A percentile compares a stretch with the other conserved stretches of the same genome.
phyloP scores from a whole-genome alignment of 768 basidiomycete species.

The Tricholoma matsutake region DNA sequence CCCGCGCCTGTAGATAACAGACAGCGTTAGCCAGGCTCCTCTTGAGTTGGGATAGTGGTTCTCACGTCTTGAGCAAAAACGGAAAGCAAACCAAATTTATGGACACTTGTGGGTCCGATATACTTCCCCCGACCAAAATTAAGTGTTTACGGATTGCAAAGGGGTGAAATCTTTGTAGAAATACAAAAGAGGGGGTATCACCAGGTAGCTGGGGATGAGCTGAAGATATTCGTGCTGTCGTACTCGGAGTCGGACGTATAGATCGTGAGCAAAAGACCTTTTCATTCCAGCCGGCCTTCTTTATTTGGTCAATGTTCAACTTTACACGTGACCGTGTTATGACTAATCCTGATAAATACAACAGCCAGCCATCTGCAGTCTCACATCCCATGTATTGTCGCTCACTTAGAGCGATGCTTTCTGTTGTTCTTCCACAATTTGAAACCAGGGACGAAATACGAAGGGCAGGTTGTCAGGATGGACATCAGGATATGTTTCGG shows the following conservation, averaged over 20 bases:
- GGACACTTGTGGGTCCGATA: constrained; percentile 54
- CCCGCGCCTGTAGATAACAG: constrained; percentile 52
- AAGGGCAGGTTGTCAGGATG: constrained; percentile 57
- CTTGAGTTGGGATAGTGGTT: constrained; percentile 30
- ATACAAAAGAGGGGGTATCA: constrained; percentile 23
- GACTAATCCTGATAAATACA: too few relatives aligned
- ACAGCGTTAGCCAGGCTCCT: constrained; percentile 16
- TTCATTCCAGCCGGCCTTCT: constrained; percentile 28
- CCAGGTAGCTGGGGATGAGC: constrained; percentile 17
- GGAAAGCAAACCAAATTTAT: constrained; percentile 41
- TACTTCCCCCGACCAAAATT: constrained; percentile 33
- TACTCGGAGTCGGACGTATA: constrained; percentile 17
- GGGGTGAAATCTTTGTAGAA: constrained; percentile 19
- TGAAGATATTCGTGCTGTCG: constrained; percentile 10
- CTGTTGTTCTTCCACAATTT: background rate
- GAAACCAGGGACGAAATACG: constrained; percentile 39
- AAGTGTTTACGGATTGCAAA: constrained; percentile 16
- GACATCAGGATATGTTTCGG: constrained; percentile 60
- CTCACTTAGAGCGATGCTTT: too few relatives aligned
- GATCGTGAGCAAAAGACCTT: constrained; percentile 21
- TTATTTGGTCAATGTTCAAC: constrained; percentile 52
- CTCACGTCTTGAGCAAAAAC: constrained; percentile 34
- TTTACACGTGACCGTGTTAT: constrained; percentile 46
- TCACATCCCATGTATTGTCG: too few relatives aligned
- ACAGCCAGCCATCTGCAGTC: too few relatives aligned